These are phyloP conservation scores for Candida schatavii DNA, from an alignment of 805 yeast species.

Conservation along the genomic window DNA sequence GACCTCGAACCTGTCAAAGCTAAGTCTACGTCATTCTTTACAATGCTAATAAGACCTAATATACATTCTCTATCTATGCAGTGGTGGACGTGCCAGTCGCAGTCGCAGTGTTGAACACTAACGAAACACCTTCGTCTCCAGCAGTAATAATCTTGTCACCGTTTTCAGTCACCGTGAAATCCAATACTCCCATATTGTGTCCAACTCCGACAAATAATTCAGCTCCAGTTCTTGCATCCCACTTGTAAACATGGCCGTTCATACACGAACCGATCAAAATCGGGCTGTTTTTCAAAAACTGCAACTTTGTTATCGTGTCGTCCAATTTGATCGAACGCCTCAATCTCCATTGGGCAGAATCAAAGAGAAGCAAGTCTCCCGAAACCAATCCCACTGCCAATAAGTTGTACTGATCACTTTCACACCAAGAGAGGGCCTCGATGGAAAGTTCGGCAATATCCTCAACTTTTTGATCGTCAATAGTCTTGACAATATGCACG, in stretches of 20 bases:
- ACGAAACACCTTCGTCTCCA: slow-evolving; percentile 94
- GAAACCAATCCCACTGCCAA: slow-evolving; percentile 88
- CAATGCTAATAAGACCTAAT: too few relatives aligned
- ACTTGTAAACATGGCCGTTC: slow-evolving; percentile 82
- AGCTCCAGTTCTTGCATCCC: slow-evolving; percentile 86
- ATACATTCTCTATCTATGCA: not conserved
- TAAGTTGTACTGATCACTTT: slow-evolving; percentile 46
- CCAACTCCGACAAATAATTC: slow-evolving; percentile 80
- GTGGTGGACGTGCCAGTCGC: not conserved
- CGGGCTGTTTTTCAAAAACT: slow-evolving; percentile 60
- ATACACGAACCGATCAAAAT: slow-evolving; percentile 67
- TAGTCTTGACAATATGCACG: slow-evolving; percentile 61
- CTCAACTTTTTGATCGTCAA: slow-evolving; percentile 44
- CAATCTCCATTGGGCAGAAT: slow-evolving; percentile 81
- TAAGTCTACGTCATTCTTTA: too few relatives aligned
- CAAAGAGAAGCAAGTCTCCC: slow-evolving; percentile 82
- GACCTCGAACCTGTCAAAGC: too few relatives aligned
- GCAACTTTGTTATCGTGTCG: slow-evolving; percentile 83
- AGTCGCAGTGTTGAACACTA: slow-evolving; percentile 52
- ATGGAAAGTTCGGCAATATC: slow-evolving; percentile 44
- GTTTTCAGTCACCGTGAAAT: slow-evolving; percentile 65
- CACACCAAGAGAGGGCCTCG: slow-evolving; percentile 75
- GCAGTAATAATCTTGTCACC: slow-evolving; percentile 81
- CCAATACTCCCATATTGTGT: slow-evolving; percentile 91
- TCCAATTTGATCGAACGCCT: slow-evolving; percentile 66